phyloP scores from a whole-genome alignment of 108 stramenopile species.

The Nitzschia sp. region DNA sequence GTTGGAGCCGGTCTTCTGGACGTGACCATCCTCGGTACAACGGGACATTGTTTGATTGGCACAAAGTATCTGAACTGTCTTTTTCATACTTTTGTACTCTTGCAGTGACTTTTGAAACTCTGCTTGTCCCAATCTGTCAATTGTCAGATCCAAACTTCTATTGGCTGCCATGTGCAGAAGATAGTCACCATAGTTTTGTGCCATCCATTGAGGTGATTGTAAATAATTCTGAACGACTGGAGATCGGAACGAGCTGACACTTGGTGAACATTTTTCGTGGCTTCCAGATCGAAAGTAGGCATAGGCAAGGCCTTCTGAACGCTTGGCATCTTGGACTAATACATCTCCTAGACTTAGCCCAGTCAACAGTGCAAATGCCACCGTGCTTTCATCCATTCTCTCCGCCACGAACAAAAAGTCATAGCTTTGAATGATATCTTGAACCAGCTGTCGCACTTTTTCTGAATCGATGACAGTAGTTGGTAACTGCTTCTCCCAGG shows the following conservation, averaged over 20 bases:
- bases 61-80: slow-evolving; percentile 4
- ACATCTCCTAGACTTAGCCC: slow-evolving; percentile 25
- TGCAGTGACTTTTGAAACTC: slow-evolving; percentile 19
- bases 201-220: slow-evolving; percentile 17
- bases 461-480: slow-evolving; percentile 18
- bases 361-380: slow-evolving; percentile 34
- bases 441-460: slow-evolving; percentile 18
- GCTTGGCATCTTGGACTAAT: slow-evolving; percentile 15
- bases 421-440: slow-evolving; percentile 29
- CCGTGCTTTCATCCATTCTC: slow-evolving; percentile 52
- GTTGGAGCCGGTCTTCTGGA: slow-evolving; percentile 6
- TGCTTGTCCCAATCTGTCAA: slow-evolving; percentile 28
- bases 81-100: slow-evolving; percentile 7
- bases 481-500: not conserved
- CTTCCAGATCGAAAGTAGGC: slow-evolving; percentile 1
- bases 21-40: slow-evolving; percentile 17
- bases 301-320: not conserved
- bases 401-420: slow-evolving; percentile 44
- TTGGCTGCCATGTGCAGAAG: slow-evolving; percentile 33
- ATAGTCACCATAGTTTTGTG: slow-evolving; percentile 36
- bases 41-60: slow-evolving; percentile 1
- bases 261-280: slow-evolving; percentile 3
- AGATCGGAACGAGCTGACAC: slow-evolving; percentile 7
- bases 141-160: slow-evolving; percentile 36
- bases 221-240: slow-evolving; percentile 11